Conservation (phyloP, 1,139 yeast species). For the Suhomyces panamericanus region DNA sequence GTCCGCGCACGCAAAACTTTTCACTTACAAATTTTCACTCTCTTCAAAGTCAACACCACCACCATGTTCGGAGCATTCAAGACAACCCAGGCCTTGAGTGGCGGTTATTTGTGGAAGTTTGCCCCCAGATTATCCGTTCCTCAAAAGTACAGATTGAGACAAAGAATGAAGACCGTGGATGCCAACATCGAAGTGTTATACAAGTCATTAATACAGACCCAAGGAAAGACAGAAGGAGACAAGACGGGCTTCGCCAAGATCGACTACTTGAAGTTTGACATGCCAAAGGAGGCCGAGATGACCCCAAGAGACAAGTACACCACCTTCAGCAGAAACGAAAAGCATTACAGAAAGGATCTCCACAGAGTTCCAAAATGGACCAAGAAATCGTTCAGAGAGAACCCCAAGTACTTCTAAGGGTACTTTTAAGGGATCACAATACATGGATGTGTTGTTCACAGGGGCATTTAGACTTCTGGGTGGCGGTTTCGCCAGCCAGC, state of each 20-base stretch:
- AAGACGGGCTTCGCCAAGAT: constrained; percentile 53
- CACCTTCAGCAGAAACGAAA: constrained; percentile 72
- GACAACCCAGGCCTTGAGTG: constrained; percentile 59
- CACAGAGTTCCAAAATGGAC: constrained; percentile 93
- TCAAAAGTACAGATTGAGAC: constrained; percentile 83
- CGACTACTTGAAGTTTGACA: constrained; percentile 52
- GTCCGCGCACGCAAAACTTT: constrained; percentile 1
- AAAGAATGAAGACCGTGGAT: constrained; percentile 80
- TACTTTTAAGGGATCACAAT: constrained; percentile 47
- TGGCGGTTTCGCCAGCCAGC: constrained; percentile 2
- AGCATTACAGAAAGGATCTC: constrained; percentile 82
- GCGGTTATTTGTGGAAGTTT: constrained; percentile 85
- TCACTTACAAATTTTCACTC: constrained; percentile 2
- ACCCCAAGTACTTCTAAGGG: constrained; percentile 70
- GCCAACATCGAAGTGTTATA: constrained; percentile 70
- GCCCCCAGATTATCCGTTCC: constrained; percentile 69
- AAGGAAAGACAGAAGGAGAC: constrained; percentile 29
- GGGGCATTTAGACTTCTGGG: neutral
- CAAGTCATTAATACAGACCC: constrained; percentile 47
- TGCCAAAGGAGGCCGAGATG: constrained; percentile 86
- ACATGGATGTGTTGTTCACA: neutral
- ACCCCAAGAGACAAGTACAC: constrained; percentile 80
- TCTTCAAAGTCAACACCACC: neutral
- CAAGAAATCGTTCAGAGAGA: constrained; percentile 73
- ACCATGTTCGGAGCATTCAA: constrained; percentile 82